These are phyloP conservation scores for Podospora bellae-mahoneyi DNA, from an alignment of 495 filamentous ascomycete genomes.

Conservation along the genomic window DNA sequence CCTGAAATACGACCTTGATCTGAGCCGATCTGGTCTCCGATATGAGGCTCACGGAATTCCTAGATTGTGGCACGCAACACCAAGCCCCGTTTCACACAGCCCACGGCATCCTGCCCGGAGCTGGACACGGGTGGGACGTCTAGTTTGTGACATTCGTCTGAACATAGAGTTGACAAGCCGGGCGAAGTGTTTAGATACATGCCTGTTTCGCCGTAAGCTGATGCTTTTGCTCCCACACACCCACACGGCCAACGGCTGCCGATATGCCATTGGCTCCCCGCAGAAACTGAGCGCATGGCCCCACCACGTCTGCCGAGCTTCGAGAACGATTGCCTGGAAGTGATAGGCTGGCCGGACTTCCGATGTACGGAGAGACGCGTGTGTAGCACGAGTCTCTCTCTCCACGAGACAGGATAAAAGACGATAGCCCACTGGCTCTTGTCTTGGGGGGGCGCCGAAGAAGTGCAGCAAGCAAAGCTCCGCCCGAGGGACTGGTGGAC, in stretches of 20 bases:
- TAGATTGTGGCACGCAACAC: conserved; percentile 18
- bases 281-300: conserved; percentile 1
- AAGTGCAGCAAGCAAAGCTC: conserved; percentile 9
- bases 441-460: conserved; percentile 3
- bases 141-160: background rate
- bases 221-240: background rate
- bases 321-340: conserved; percentile 18
- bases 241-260: background rate
- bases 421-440: background rate
- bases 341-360: conserved; percentile 23
- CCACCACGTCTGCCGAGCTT: conserved; percentile 18
- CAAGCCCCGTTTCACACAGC: background rate
- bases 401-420: conserved; percentile 8
- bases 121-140: background rate
- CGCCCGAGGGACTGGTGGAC: background rate
- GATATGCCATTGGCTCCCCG: background rate
- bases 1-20: conserved; percentile 2
- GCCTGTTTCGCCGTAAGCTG: background rate
- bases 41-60: conserved; percentile 21
- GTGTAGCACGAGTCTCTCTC: conserved; percentile 17
- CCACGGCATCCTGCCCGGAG: background rate
- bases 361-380: conserved; percentile 17
- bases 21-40: conserved; percentile 10
- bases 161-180: background rate
- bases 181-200: background rate